These are phyloP conservation scores for Calocybe gangraenosa DNA, from an alignment of 768 basidiomycete genomes.

Conservation along the genomic window DNA sequence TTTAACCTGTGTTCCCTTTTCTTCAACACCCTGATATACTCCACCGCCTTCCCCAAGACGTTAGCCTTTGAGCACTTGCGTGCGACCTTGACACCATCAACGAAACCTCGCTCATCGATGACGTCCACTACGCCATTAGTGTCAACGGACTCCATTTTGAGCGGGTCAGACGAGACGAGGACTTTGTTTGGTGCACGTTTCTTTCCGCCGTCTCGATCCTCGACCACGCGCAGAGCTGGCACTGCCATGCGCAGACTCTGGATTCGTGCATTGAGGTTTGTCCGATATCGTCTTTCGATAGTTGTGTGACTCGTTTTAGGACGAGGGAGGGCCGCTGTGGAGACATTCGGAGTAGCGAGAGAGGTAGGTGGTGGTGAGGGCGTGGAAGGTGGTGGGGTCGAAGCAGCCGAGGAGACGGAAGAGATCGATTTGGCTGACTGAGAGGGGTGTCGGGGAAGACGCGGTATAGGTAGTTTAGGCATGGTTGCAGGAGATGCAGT, in stretches of 20 bases:
- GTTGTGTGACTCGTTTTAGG: conserved; percentile 90
- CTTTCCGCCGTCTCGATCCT: conserved; percentile 50
- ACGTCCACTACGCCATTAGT: conserved; percentile 41
- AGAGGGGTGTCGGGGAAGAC: conserved; percentile 26
- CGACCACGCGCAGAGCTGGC: conserved; percentile 77
- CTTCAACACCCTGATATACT: conserved; percentile 89
- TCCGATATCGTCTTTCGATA: conserved; percentile 84
- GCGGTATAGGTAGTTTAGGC: conserved; percentile 35
- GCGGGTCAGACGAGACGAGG: conserved; percentile 23
- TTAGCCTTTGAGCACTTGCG: conserved; percentile 90
- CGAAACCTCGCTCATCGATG: conserved; percentile 80
- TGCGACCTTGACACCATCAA: conserved; percentile 90
- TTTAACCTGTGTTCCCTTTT: conserved; percentile 66
- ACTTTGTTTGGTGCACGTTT: conserved; percentile 46
- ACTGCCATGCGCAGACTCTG: conserved; percentile 77
- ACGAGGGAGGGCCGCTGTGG: conserved; percentile 11
- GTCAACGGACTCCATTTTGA: conserved; percentile 28
- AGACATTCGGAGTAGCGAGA: conserved; percentile 12
- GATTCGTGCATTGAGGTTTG: conserved; percentile 84
- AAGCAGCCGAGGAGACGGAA: conserved; percentile 32
- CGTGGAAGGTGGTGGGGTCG: conserved; percentile 38
- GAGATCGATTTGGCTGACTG: conserved; percentile 20
- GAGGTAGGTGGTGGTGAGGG: conserved; percentile 22
- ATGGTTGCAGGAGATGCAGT: conserved; percentile 15
- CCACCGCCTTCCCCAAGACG: conserved; percentile 85